Evolutionary conservation across 306 rosid species (phyloP).

Genomic region (Cotoneaster glaucophyllus): DNA sequence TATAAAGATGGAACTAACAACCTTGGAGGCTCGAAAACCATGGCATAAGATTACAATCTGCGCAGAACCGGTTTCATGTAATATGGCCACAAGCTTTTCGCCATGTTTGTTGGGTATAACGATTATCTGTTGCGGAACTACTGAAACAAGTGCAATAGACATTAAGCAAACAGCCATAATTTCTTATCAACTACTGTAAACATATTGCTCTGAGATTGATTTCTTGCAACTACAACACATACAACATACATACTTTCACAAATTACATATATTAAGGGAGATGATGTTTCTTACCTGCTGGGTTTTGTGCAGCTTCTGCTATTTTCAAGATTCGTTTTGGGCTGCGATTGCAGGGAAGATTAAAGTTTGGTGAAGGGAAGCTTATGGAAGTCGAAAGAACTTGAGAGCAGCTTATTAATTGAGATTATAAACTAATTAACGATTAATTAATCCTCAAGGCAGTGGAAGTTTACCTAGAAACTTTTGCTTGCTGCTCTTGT

Average conservation of each 20-base stretch:
- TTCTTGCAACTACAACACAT: too few relatives aligned
- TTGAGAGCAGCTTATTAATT: not conserved
- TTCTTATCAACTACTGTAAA: not conserved
- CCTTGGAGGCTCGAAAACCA: constrained; percentile 64
- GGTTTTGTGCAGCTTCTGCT: constrained; percentile 42
- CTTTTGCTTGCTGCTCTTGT: not conserved
- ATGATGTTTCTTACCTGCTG: constrained; percentile 29
- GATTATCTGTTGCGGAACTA: constrained; percentile 32
- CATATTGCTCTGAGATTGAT: too few relatives aligned
- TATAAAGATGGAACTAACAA: not conserved
- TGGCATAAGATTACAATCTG: constrained; percentile 71
- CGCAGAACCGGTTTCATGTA: constrained; percentile 58
- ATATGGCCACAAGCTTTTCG: constrained; percentile 58
- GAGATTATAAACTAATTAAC: not conserved
- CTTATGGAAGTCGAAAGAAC: constrained; percentile 4
- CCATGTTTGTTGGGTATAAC: constrained; percentile 47
- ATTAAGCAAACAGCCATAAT: not conserved
- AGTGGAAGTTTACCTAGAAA: not conserved
- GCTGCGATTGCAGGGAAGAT: constrained; percentile 4
- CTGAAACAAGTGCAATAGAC: constrained; percentile 22
- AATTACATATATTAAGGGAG: too few relatives aligned
- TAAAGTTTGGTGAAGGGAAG: not conserved
- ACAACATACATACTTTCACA: too few relatives aligned
- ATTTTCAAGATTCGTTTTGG: constrained; percentile 26
- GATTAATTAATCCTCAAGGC: not conserved